Evolutionary conservation across 257 asterid genomes (phyloP).

Genomic region (Nicotiana otophora): DNA sequence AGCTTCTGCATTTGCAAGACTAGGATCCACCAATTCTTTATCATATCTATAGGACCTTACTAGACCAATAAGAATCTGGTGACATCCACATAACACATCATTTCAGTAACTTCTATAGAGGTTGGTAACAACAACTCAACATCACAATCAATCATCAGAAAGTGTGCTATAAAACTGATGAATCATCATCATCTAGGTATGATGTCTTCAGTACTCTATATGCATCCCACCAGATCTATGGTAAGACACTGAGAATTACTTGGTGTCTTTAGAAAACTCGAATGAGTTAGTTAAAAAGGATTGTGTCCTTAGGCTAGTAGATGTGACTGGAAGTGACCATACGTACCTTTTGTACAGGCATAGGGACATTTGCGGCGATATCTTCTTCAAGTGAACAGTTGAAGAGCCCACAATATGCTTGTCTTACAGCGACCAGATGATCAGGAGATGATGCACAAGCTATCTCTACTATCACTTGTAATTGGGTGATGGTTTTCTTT

Average conservation of each 20-base stretch:
- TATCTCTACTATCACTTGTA: conserved; percentile 74
- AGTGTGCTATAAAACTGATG: not conserved
- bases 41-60: conserved; percentile 74
- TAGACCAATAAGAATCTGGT: conserved; percentile 57
- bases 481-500: conserved; percentile 33
- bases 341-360: conserved; percentile 59
- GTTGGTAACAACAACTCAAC: not conserved
- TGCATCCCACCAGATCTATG: not conserved
- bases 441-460: conserved; percentile 72
- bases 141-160: not conserved
- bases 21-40: conserved; percentile 45
- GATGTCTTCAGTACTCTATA: not conserved
- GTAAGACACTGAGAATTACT: too few species aligned
- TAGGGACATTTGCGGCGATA: conserved; percentile 43
- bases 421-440: conserved; percentile 64
- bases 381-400: conserved; percentile 71
- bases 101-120: not conserved
- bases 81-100: conserved; percentile 2
- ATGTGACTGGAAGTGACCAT: not conserved
- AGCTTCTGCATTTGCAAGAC: conserved; percentile 50
- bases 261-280: not conserved
- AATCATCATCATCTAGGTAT: not conserved
- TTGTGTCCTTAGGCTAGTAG: not conserved
- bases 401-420: conserved; percentile 52
- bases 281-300: not conserved